Evolutionary conservation across 176 grass and related monocot species (phyloP), one percentile per base, ranked within the genome.

Genomic region (Hsuehochloa calcarea): DNA sequence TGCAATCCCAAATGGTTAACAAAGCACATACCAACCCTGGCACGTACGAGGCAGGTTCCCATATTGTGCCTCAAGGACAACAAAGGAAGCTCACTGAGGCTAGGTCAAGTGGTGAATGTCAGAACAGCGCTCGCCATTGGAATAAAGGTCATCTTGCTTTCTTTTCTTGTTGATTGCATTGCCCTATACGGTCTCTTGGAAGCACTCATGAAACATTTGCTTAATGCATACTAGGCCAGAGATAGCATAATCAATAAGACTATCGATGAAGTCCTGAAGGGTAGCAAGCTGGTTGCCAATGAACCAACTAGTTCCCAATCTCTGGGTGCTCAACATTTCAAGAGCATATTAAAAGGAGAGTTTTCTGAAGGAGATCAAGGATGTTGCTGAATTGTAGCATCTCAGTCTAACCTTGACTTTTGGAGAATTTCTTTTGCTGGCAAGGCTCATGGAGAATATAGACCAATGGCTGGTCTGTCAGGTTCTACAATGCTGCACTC

Each of bases 1-100:
- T 98, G 93, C 75, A 95, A 91, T 59, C 93, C 93, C 70, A 95
- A 95, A 61, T 95, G 91, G 96, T 82, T 98, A 74, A 98, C 96
- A 39, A 98, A 95, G 60, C 96, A 95, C 74, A 85, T 98, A 60
- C 87, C 93, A 20, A 82, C 51, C 27, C 75, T 98, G 61, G 93
- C 96, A 86, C 88, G 77, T 25, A 85, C 89, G n/a, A 92, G 85
- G 85, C 80, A 93, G 65, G 91, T 98, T 43, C 91, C 93, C 5
- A 78, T 98, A 60, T 47, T 98, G 23, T 86, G 82, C 65, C 34
- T 98, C 65, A 98, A 95, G 89, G 93, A 98, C 85, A 92, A 92
- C 49, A 98, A 93, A 74, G 86, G 75, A 86, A 81, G 93, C 78
- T 95, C 96, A 27, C 49, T 98, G 70, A 98, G 91, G 77, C 85